Base-by-base conservation (phyloP, 2,329 filamentous ascomycete species). In the Botrytis cinerea region DNA sequence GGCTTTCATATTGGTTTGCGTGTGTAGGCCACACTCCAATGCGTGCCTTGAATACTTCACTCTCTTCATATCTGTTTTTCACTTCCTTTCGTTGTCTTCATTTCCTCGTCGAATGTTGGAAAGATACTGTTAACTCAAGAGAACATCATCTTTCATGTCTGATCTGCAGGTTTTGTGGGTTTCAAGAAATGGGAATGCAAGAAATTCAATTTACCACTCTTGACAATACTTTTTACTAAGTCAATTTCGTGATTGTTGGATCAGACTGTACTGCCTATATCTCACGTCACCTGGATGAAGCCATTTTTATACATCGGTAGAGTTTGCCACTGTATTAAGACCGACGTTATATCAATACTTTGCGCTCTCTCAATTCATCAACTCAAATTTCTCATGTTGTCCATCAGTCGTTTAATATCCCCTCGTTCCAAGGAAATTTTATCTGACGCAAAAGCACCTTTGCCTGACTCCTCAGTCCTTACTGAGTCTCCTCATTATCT, bases 181-280 rank as follows among this genome's bases (percentile, higher is more conserved):
- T n/a, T 51, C 5, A n/a, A 51, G 48, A n/a, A 4, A 16, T 0
- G 48, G 25, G n/a, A n/a, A 4, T 10, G 48, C 25, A 14, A 2
- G 4, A n/a, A 2, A 14, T n/a, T 1, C 6, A 4, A 51, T n/a
- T 51, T 6, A 6, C 10, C 22, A 2, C n/a, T 51, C 48, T 51
- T n/a, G 48, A n/a, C 2, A n/a, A 5, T 25, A 51, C 25, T 22
- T 16, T 14, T n/a, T 14, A 51, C 48, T 12, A 0, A n/a, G 48
- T 2, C 48, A 51, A 6, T n/a, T 12, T 16, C 16, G 1, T 0
- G 10, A 2, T 16, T 51, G 2, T 7, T 54, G 2, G 12, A n/a
- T n/a, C 5, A 2, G 48, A n/a, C 2, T 16, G 16, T 16, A 54
- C 25, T 7, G 7, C 7, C 12, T n/a, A 7, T 54, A 54, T n/a